These are phyloP conservation scores for Aspergillus novoparasiticus DNA, from an alignment of 2,329 filamentous ascomycete genomes.

Conservation along the genomic window DNA sequence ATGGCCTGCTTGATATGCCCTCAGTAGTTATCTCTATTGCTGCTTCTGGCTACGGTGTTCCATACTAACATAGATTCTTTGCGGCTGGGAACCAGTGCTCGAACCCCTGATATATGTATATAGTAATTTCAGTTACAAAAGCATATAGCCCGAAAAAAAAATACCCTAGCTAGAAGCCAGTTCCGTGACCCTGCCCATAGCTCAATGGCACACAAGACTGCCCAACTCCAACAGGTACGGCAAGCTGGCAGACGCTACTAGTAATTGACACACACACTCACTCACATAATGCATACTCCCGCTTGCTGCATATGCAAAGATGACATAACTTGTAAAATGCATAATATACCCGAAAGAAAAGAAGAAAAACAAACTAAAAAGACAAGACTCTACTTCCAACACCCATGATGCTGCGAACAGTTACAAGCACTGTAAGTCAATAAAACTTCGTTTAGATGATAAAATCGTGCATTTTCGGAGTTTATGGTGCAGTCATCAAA, in stretches of 20 bases:
- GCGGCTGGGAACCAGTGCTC: background rate
- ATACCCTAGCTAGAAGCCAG: background rate
- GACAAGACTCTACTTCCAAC: background rate
- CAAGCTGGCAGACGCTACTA: background rate
- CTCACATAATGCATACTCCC: constrained; percentile 6
- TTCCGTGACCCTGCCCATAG: background rate
- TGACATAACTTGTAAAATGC: background rate
- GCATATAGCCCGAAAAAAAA: background rate
- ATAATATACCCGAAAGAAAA: background rate
- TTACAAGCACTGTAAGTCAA: background rate
- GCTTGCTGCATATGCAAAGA: constrained; percentile 14
- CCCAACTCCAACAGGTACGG: background rate
- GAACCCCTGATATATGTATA: background rate
- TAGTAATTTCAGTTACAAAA: background rate
- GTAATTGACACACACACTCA: constrained; percentile 1
- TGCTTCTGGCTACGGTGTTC: background rate
- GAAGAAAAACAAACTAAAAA: background rate
- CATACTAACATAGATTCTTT: background rate
- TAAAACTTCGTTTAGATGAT: background rate
- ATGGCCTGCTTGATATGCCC: constrained; percentile 53
- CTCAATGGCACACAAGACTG: background rate
- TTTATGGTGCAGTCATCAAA: background rate
- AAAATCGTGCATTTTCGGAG: background rate
- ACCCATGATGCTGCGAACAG: background rate
- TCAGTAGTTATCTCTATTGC: background rate